phyloP scores from a whole-genome alignment of 345 rosid species.

The Boechera retrofracta region DNA sequence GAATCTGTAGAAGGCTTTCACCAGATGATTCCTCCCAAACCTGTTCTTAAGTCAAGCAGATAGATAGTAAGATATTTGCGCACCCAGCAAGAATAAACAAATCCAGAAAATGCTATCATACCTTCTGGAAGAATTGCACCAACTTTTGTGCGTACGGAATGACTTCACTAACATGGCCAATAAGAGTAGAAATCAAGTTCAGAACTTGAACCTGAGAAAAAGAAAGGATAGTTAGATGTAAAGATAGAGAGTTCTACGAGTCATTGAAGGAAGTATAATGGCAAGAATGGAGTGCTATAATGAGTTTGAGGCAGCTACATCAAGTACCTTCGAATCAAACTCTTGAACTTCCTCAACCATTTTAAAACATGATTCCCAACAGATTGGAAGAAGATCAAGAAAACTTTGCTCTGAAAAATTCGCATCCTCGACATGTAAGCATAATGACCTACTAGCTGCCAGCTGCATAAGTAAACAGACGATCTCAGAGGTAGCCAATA shows the following conservation, averaged over 20 bases:
- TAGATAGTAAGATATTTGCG: slow-evolving; percentile 28
- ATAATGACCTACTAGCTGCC: slow-evolving; percentile 96
- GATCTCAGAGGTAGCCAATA: slow-evolving; percentile 44
- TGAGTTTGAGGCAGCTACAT: slow-evolving; percentile 25
- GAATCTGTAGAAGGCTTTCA: slow-evolving; percentile 97
- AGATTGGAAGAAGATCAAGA: slow-evolving; percentile 84
- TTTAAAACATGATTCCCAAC: slow-evolving; percentile 91
- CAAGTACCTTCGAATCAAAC: slow-evolving; percentile 92
- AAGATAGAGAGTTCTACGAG: slow-evolving; percentile 24
- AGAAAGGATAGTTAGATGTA: slow-evolving; percentile 22
- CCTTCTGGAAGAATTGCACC: slow-evolving; percentile 89
- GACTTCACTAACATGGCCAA: slow-evolving; percentile 78
- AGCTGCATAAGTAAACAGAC: slow-evolving; percentile 60
- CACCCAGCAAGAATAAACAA: slow-evolving; percentile 16
- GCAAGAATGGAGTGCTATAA: slow-evolving; percentile 29
- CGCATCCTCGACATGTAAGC: slow-evolving; percentile 93
- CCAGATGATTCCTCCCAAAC: slow-evolving; percentile 97
- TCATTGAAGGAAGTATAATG: slow-evolving; percentile 26
- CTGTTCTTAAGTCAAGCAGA: slow-evolving; percentile 50
- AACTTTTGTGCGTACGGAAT: slow-evolving; percentile 76
- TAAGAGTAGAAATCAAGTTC: slow-evolving; percentile 84
- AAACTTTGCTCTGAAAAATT: slow-evolving; percentile 79
- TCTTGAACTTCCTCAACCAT: slow-evolving; percentile 93
- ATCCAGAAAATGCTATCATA: slow-evolving; percentile 40
- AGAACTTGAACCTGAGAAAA: slow-evolving; percentile 87